Evolutionary conservation across 805 yeast species (phyloP).

Genomic region (Lachancea sp.): DNA sequence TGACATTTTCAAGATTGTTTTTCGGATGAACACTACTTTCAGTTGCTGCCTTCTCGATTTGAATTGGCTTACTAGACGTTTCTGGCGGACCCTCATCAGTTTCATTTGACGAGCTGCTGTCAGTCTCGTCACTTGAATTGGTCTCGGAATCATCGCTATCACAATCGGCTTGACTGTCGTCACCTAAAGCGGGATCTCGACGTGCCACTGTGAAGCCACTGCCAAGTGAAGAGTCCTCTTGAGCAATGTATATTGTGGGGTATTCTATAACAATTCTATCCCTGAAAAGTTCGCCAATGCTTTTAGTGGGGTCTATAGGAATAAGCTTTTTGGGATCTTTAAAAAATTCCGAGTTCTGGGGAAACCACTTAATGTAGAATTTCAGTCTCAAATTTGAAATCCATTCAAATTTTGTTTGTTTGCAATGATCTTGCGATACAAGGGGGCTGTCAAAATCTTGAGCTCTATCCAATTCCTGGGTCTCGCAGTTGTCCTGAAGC

Average conservation of each 20-base stretch:
- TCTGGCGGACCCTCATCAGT: slow-evolving; percentile 16
- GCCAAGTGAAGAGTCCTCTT: neutral
- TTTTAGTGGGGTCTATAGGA: slow-evolving; percentile 29
- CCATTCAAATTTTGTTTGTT: slow-evolving; percentile 14
- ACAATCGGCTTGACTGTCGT: neutral
- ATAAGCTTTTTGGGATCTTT: slow-evolving; percentile 36
- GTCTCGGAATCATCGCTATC: neutral
- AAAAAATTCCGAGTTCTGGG: slow-evolving; percentile 25
- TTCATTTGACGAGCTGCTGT: slow-evolving; percentile 6
- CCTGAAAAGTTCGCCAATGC: slow-evolving; percentile 44
- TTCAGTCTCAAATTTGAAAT: slow-evolving; percentile 15
- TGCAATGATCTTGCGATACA: slow-evolving; percentile 2
- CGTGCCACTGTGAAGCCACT: neutral
- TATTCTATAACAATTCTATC: slow-evolving; percentile 65
- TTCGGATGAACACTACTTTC: neutral
- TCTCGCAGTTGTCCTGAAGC: too few relatives aligned
- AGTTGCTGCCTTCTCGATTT: too few relatives aligned
- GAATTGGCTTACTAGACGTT: neutral
- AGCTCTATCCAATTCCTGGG: slow-evolving; percentile 13
- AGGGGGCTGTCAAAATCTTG: too few relatives aligned
- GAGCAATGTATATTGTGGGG: slow-evolving; percentile 55
- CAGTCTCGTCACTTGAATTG: neutral
- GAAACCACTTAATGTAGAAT: slow-evolving; percentile 29
- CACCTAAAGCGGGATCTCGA: neutral
- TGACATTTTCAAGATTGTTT: neutral